Base-by-base conservation (phyloP, 768 basidiomycete species). In the Clitopilus passeckerianus region DNA sequence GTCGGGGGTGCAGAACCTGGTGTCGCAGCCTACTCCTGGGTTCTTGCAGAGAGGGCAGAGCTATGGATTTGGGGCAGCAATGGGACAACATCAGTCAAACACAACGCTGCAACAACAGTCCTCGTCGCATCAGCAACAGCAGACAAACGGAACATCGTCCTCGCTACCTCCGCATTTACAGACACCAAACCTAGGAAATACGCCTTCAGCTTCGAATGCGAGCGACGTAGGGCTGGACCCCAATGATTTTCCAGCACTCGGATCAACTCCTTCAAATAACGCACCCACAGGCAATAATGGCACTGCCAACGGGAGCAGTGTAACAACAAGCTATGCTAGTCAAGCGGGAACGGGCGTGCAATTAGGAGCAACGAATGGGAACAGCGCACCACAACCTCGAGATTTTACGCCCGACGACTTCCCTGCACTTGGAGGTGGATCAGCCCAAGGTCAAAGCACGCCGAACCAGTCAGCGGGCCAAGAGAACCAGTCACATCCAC, bases 341-440 rank as follows among this genome's bases (percentile, higher is more conserved):
- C 91, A 93, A 69, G 91, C 89, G 15, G 90, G 89, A 34, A 86
- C 84, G 23, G 85, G 80, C n/a, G 77, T 81, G 37, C 71, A 74
- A 57, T 70, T 84, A 65, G 80, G 77, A 57, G 77, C 72, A 65
- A 63, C 72, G 58, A 68, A 65, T 52, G 69, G 70, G 60, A 68
- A 68, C 27, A 77, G 77, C 34, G 66, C 73, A 44, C 70, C 72
- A 62, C 80, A 82, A 64, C 72, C 82, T 59, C 78, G 86, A 67
- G 86, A 89, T 70, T 90, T 94, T 61, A 89, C 88, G n/a, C 85
- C 87, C 41, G 91, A 93, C 64, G 93, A 95, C 75, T 94, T 95
- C 70, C 93, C 93, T 55, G 93, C 93, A 16, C 76, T 95, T 24
- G 89, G 91, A 10, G 89, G 87, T 56, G 86, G 83, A 64, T 73